Evolutionary conservation across 257 asterid genomes (phyloP).

Genomic region (Solanum piurae): DNA sequence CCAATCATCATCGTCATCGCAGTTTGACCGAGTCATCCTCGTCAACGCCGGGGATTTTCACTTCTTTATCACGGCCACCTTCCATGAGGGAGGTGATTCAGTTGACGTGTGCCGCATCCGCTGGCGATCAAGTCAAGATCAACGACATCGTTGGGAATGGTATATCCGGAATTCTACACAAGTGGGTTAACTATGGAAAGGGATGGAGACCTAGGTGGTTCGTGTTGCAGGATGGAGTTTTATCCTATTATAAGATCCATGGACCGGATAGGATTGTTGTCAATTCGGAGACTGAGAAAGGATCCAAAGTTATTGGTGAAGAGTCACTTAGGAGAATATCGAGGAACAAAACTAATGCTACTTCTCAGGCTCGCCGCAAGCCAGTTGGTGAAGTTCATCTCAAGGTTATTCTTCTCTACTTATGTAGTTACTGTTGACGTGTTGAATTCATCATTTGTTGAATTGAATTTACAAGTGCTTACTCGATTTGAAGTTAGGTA

Average conservation of each 20-base stretch:
- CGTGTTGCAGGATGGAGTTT: constrained; percentile 86
- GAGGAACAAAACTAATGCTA: constrained; percentile 13
- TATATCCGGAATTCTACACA: constrained; percentile 61
- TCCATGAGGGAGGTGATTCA: constrained; percentile 8
- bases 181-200: constrained; percentile 97
- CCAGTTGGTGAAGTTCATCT: constrained; percentile 95
- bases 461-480: background rate
- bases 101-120: constrained; percentile 5
- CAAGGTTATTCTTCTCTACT: constrained; percentile 27
- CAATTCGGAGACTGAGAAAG: constrained; percentile 54
- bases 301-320: constrained; percentile 81
- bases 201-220: constrained; percentile 99
- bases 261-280: constrained; percentile 75
- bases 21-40: constrained; percentile 3
- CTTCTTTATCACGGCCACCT: constrained; percentile 5
- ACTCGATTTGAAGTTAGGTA: background rate
- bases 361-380: constrained; percentile 33
- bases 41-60: background rate
- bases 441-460: background rate
- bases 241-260: constrained; percentile 90
- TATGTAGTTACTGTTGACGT: background rate
- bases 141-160: constrained; percentile 83
- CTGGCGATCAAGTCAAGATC: constrained; percentile 44
- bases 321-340: constrained; percentile 51
- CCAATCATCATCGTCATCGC: background rate